Evolutionary conservation across 1,284 basidiomycete genomes (phyloP).

Genomic region (Mixia osmundae): DNA sequence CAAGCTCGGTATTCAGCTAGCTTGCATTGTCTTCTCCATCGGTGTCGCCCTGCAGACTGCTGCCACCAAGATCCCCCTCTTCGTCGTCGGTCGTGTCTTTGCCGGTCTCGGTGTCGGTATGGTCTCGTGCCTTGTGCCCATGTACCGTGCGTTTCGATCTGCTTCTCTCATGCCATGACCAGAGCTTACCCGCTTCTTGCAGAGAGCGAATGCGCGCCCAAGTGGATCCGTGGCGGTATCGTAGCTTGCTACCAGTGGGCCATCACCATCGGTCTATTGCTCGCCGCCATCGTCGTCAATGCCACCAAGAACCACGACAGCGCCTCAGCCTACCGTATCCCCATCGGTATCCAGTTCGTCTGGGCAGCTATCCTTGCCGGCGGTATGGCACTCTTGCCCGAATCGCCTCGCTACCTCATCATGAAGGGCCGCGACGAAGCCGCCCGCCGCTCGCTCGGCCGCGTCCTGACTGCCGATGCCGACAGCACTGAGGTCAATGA

Average conservation of each 20-base stretch:
- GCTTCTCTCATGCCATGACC: no score
- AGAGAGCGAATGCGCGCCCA: no score
- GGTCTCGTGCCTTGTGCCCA: conserved; percentile 10
- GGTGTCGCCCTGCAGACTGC: conserved; percentile 7
- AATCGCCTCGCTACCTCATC: conserved; percentile 17
- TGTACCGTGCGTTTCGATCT: conserved; percentile 8
- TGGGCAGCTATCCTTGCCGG: conserved; percentile 9
- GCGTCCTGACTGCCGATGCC: conserved; percentile 10
- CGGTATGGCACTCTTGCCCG: conserved; percentile 13
- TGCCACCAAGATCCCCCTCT: conserved; percentile 3
- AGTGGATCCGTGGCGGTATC: conserved; percentile 9
- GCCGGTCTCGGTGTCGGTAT: conserved; percentile 11
- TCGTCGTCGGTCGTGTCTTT: conserved; percentile 6
- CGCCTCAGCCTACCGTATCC: conserved; percentile 15
- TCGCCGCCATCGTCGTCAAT: conserved; percentile 11
- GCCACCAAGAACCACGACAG: conserved; percentile 8
- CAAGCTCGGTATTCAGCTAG: not conserved
- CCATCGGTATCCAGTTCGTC: conserved; percentile 12
- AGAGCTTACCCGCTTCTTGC: no score
- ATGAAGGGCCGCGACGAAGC: conserved; percentile 11
- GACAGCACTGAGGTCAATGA: conserved; percentile 11
- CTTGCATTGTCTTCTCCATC: conserved; percentile 4
- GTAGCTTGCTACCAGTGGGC: conserved; percentile 11
- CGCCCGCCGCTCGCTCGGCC: conserved; percentile 10
- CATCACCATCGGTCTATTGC: conserved; percentile 11